Evolutionary conservation across 148 eudicot genomes (phyloP).

Genomic region (Nyssa sinensis): DNA sequence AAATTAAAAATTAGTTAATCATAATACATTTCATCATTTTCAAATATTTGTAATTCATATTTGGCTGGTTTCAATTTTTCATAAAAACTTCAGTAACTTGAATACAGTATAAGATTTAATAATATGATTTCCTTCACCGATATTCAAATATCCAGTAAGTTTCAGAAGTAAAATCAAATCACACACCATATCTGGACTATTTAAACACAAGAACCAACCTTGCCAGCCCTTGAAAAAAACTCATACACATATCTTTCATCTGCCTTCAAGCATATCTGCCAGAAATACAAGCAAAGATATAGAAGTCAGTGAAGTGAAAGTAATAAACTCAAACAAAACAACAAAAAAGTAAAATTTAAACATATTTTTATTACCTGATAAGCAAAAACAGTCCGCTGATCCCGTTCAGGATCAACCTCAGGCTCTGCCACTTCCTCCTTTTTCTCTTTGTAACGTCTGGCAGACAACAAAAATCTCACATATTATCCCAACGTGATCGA

Average conservation of each 20-base stretch:
- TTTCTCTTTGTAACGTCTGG: slow-evolving; percentile 73
- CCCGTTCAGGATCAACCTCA: slow-evolving; percentile 88
- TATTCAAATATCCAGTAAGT: too few relatives aligned
- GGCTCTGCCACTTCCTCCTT: slow-evolving; percentile 64
- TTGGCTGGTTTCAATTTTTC: not conserved
- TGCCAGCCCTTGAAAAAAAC: slow-evolving; percentile 89
- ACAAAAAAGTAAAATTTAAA: slow-evolving; percentile 3
- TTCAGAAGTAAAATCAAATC: not conserved
- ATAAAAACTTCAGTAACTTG: not conserved
- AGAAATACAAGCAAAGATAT: slow-evolving; percentile 2
- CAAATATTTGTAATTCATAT: not conserved
- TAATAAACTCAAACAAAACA: slow-evolving; percentile 3
- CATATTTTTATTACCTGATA: slow-evolving; percentile 59
- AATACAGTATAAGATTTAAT: not conserved
- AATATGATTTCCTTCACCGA: not conserved
- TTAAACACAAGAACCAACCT: slow-evolving; percentile 40
- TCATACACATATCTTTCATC: slow-evolving; percentile 86
- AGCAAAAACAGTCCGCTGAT: slow-evolving; percentile 92
- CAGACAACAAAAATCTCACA: slow-evolving; percentile 13
- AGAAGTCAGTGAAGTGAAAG: slow-evolving; percentile 6
- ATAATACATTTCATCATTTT: not conserved
- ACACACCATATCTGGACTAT: not conserved
- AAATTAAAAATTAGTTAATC: too few relatives aligned
- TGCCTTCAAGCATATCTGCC: slow-evolving; percentile 82
- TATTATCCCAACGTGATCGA: slow-evolving; percentile 13